Percentiles rank a stretch among this genome's conserved stretches.
phyloP scores from a whole-genome alignment of 305 asterid species.

The Nicotiana rustica region DNA sequence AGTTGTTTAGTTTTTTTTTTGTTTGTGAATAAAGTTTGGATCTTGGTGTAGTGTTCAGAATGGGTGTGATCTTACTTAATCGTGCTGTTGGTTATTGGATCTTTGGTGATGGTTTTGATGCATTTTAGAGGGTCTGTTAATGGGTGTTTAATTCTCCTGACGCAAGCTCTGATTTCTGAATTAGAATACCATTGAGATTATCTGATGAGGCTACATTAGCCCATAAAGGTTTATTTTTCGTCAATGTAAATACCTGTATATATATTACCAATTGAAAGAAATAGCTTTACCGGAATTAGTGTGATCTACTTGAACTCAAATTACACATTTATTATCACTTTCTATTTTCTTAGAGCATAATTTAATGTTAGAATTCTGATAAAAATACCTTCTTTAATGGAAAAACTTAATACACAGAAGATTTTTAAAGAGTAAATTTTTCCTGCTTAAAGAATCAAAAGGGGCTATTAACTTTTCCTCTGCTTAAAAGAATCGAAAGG shows the following conservation, averaged over 20 bases:
- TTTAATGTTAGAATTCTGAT: not conserved
- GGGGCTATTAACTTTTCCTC: not conserved
- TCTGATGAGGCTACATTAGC: not conserved
- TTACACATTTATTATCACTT: not conserved
- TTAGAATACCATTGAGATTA: not conserved
- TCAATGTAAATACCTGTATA: not conserved
- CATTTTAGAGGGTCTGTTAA: not conserved
- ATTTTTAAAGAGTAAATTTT: no score
- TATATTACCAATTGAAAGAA: not conserved
- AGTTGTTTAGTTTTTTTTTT: not conserved
- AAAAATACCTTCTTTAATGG: not conserved
- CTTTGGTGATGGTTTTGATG: not conserved
- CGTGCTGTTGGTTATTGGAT: not conserved
- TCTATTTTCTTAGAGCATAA: conserved; percentile 5
- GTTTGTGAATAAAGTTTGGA: not conserved
- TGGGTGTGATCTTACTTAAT: not conserved
- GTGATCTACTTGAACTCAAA: not conserved
- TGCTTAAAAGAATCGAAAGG: not conserved
- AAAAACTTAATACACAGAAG: not conserved
- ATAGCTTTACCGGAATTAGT: not conserved
- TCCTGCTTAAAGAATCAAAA: no score
- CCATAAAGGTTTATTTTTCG: not conserved
- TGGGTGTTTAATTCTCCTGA: not conserved
- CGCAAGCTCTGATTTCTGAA: not conserved
- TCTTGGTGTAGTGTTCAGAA: conserved; percentile 11